phyloP scores from a whole-genome alignment of 2,329 filamentous ascomycete genomes.

The Pseudogymnoascus sp. region DNA sequence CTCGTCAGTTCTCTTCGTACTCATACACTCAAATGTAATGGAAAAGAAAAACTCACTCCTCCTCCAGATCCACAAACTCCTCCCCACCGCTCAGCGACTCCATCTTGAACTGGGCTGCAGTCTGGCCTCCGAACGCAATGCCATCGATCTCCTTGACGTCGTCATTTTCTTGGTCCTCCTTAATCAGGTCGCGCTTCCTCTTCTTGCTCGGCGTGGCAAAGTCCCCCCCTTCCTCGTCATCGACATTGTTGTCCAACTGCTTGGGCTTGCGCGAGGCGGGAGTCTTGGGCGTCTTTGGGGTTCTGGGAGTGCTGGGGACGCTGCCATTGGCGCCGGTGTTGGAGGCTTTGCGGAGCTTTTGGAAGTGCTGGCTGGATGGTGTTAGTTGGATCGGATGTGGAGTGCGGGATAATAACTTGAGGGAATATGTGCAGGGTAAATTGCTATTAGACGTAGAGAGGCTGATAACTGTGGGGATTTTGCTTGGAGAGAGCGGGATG shows the following conservation, averaged over 20 bases:
- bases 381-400: slow-evolving; percentile 6
- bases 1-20: background rate
- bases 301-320: background rate
- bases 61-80: background rate
- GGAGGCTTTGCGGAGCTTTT: slow-evolving; percentile 21
- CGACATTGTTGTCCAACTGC: background rate
- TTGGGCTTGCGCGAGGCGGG: background rate
- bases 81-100: background rate
- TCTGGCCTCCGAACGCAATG: background rate
- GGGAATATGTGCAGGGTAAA: background rate
- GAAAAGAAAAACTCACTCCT: background rate
- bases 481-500: background rate
- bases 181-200: slow-evolving; percentile 15
- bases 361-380: slow-evolving; percentile 24
- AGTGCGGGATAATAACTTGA: background rate
- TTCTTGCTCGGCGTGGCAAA: slow-evolving; percentile 12
- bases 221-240: slow-evolving; percentile 9
- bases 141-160: background rate
- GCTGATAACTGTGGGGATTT: background rate
- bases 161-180: slow-evolving; percentile 12
- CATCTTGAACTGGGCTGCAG: slow-evolving; percentile 15
- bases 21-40: background rate
- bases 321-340: background rate
- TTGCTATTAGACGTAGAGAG: background rate
- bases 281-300: slow-evolving; percentile 5